Base-by-base conservation (phyloP, 495 filamentous ascomycete species). In the Penicillium dipodomyicola region DNA sequence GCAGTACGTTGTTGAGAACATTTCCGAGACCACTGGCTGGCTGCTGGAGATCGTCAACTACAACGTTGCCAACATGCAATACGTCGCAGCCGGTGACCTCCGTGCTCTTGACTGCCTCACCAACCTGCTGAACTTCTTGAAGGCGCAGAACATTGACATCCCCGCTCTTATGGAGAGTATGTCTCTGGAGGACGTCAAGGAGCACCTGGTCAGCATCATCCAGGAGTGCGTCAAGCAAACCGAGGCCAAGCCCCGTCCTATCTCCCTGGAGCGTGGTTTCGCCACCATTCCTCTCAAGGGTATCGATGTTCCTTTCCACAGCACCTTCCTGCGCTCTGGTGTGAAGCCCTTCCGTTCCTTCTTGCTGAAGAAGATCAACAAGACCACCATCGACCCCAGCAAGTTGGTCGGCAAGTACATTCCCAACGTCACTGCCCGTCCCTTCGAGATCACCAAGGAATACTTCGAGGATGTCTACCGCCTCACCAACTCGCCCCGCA, bases 351-450 rank as follows among this genome's bases (percentile, higher is more conserved):
- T 98, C 90, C 83, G 94, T 51, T 89, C 83, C 49, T 97, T 98
- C 80, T 74, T 98, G 65, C 85, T 97, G 58, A 97, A 97, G 89
- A 98, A 98, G 82, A 97, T 98, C 80, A 88, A 97, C 80, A 94
- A 95, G 82, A 96, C 90, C 19, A 93, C 88, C 42, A 97, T 98
- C 69, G 94, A 98, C 66, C 94, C 94, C 15, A 85, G 88, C 76
- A 98, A 97, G 78, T 75, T 98, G 62, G 77, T 98, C 61, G 95
- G 94, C 54, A 98, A 98, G 79, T 98, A 98, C 78, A 97, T 98
- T 57, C 94, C 94, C 60, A 98, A 98, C 71, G 94, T 98, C 49
- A 98, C 94, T 15, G 94, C 94, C 32, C 84, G 85, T 67, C 94
- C 94, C 15, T 98, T 98, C 71, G 89, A 94, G 69, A 81, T 98